Base-by-base conservation (phyloP, 2,329 filamentous ascomycete genomes). In the Zymoseptoria ardabiliae region DNA sequence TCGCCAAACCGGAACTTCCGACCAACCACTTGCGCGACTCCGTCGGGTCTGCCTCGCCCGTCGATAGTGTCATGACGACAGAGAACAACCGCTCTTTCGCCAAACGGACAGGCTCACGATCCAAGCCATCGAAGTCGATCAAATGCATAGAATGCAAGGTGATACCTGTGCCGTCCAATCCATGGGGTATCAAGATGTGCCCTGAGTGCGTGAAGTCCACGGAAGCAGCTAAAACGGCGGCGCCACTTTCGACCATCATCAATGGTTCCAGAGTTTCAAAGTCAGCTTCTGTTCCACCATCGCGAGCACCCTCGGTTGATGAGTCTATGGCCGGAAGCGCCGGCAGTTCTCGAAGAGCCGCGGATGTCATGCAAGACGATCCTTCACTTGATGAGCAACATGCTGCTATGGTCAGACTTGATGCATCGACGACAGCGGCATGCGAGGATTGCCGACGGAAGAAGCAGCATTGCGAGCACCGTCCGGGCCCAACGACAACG, bases 1-100 rank as follows among this genome's bases (percentile, higher is more conserved):
- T 45, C 13, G 35, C 17, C 13, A 45, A 45, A 21, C 20, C 25
- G 4, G 56, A 56, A 49, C 17, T 49, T 7, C 35, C 30, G 53
- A 53, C 51, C 11, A 13, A 11, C 22, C 51, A 53, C 10, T 11
- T 23, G 21, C 51, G 23, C n/a, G 19, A 28, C 8, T 13, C n/a
- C 20, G 57, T 50, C 13, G 35, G 22, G 41, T 54, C 59, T 23
- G 59, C 53, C n/a, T 59, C 63, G 7, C 59, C 61, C 13, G 57
- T 58, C 28, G 58, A 63, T 49, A 59, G 62, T 52, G 56, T 64
- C n/a, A 45, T 45, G 35, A 45, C 35, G 35, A n/a, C 35, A n/a
- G 35, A 45, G 35, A 13, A 45, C 11, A n/a, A 5, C 35, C 35
- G 35, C 35, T 45, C 35, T 5, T 45, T 45, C 35, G 35, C 35